Percentiles rank a stretch among this genome's conserved stretches.
phyloP scores from a whole-genome alignment of 2,329 filamentous ascomycete genomes.

The Trichophaea hybrida region DNA sequence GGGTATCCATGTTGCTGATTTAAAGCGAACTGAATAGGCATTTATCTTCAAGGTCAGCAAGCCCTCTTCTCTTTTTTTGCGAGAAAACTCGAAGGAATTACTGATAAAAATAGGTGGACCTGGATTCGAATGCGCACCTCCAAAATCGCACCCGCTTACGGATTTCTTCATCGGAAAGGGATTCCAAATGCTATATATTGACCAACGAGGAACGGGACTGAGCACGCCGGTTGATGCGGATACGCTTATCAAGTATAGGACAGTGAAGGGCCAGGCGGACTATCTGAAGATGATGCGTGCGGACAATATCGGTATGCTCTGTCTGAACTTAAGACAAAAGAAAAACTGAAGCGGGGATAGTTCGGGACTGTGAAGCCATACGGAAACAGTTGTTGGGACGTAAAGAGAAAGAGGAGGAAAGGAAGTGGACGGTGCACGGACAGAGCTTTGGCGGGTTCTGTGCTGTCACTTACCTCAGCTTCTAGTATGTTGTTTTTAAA shows the following conservation, averaged over 20 bases:
- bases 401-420: slow-evolving; percentile 45
- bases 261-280: slow-evolving; percentile 51
- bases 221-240: slow-evolving; percentile 65
- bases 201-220: slow-evolving; percentile 78
- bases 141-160: slow-evolving; percentile 60
- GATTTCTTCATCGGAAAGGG: slow-evolving; percentile 58
- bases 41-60: slow-evolving; percentile 22
- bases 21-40: slow-evolving; percentile 2
- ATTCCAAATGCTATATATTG: slow-evolving; percentile 75
- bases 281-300: slow-evolving; percentile 78
- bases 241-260: slow-evolving; percentile 51
- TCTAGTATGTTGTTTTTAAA: slow-evolving; percentile 37
- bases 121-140: slow-evolving; percentile 59
- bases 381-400: slow-evolving; percentile 45
- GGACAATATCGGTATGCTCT: slow-evolving; percentile 50
- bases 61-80: slow-evolving; percentile 18
- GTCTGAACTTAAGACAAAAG: background rate
- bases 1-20: slow-evolving; percentile 31
- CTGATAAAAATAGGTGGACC: slow-evolving; percentile 72
- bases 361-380: slow-evolving; percentile 77
- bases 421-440: slow-evolving; percentile 73
- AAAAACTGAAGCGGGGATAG: slow-evolving; percentile 29
- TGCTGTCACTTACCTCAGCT: slow-evolving; percentile 66
- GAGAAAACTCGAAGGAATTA: slow-evolving; percentile 45
- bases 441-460: slow-evolving; percentile 91